Percentiles rank a stretch among this genome's conserved stretches.
These are phyloP conservation scores for Xylaria sp. DNA, from an alignment of 2,329 filamentous ascomycete genomes.

Conservation along the genomic window DNA sequence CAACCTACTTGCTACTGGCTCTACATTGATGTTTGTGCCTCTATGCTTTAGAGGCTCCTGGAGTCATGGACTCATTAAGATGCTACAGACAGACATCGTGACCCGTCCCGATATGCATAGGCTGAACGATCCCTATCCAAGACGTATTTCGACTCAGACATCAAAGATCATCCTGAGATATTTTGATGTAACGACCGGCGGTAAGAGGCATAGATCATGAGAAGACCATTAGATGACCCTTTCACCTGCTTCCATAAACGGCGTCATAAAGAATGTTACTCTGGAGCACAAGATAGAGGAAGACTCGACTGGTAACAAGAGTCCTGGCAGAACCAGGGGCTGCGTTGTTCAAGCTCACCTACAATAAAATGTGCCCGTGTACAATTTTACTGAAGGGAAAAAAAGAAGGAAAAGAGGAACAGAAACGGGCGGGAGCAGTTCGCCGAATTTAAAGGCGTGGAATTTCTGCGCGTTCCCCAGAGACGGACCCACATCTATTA, in stretches of 20 bases:
- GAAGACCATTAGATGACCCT: slow-evolving; percentile 39
- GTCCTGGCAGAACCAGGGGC: slow-evolving; percentile 33
- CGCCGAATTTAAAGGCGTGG: neutral
- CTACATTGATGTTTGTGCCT: no score
- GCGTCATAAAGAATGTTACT: slow-evolving; percentile 46
- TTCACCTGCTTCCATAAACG: slow-evolving; percentile 69
- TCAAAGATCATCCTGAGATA: neutral
- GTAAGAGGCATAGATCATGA: slow-evolving; percentile 64
- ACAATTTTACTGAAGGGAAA: slow-evolving; percentile 53
- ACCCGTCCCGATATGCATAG: no score
- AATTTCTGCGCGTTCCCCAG: neutral
- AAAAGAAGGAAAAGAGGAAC: slow-evolving; percentile 34
- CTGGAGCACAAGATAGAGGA: slow-evolving; percentile 70
- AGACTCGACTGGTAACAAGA: slow-evolving; percentile 53
- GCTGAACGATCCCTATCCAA: neutral
- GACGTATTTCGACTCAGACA: neutral
- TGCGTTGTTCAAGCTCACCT: slow-evolving; percentile 54
- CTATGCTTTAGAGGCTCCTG: no score
- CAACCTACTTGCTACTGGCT: no score
- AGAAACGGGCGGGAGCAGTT: slow-evolving; percentile 17
- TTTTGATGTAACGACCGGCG: slow-evolving; percentile 62
- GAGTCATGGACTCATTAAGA: no score
- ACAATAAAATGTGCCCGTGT: slow-evolving; percentile 66
- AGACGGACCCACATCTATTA: neutral
- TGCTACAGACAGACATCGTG: no score